Evolutionary conservation across 345 rosid species (phyloP).

Genomic region (Populus deltoides): DNA sequence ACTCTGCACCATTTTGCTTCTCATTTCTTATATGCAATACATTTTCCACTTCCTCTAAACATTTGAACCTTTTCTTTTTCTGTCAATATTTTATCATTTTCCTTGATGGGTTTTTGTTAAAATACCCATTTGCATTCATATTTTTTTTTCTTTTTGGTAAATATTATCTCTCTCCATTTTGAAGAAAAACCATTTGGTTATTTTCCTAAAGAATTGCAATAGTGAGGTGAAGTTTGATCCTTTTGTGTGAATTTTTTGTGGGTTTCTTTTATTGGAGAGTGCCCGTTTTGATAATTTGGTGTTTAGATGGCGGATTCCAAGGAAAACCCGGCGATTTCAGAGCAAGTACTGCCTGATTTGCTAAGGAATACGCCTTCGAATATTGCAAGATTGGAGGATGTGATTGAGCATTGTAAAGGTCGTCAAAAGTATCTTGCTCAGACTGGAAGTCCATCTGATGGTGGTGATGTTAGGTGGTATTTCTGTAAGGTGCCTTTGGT

Average conservation of each 20-base stretch:
- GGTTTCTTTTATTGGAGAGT: not conserved
- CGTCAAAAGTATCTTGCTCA: slow-evolving; percentile 83
- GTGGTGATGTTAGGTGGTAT: slow-evolving; percentile 92
- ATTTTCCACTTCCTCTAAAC: not conserved
- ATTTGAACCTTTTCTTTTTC: not conserved
- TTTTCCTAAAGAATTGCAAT: not conserved
- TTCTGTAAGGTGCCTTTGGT: slow-evolving; percentile 78
- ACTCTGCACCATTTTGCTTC: not conserved
- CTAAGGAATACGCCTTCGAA: slow-evolving; percentile 89
- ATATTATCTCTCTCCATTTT: too few species aligned
- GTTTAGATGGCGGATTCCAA: slow-evolving; percentile 44
- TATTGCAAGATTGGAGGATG: slow-evolving; percentile 87
- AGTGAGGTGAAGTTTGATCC: not conserved
- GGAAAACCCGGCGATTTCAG: slow-evolving; percentile 24
- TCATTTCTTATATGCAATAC: not conserved
- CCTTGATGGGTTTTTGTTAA: not conserved
- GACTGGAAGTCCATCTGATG: slow-evolving; percentile 84
- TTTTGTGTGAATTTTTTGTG: not conserved
- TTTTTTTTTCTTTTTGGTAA: not conserved
- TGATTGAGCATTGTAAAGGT: slow-evolving; percentile 70
- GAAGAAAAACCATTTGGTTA: not conserved
- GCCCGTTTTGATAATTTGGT: not conserved
- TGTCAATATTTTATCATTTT: not conserved
- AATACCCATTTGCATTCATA: not conserved
- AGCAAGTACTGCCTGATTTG: slow-evolving; percentile 61